These are phyloP conservation scores for Tylopilus sp. DNA, from an alignment of 768 basidiomycete genomes.

Conservation along the genomic window DNA sequence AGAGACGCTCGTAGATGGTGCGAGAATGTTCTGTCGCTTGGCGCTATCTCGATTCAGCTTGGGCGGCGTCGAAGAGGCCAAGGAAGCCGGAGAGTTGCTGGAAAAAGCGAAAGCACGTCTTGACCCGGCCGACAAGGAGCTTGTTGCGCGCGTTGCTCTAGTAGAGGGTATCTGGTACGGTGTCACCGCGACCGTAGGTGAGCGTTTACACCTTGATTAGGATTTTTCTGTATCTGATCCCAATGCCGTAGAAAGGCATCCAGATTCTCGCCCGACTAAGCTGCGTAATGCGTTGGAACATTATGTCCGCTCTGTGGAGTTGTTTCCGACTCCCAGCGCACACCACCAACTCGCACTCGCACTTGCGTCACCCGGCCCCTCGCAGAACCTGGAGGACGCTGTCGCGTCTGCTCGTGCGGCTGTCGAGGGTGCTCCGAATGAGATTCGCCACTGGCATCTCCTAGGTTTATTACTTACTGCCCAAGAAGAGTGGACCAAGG, in stretches of 20 bases:
- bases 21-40: constrained; percentile 67
- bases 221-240: neutral
- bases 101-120: constrained; percentile 58
- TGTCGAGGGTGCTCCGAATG: constrained; percentile 62
- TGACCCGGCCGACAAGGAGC: constrained; percentile 43
- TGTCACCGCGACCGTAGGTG: constrained; percentile 69
- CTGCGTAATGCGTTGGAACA: constrained; percentile 55
- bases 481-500: constrained; percentile 74
- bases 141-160: constrained; percentile 57
- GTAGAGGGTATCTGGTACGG: constrained; percentile 74
- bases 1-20: constrained; percentile 71
- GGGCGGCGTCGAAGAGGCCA: constrained; percentile 54
- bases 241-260: constrained; percentile 55
- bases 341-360: constrained; percentile 83
- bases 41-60: constrained; percentile 33
- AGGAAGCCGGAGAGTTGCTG: constrained; percentile 60
- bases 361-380: constrained; percentile 58
- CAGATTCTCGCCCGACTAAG: constrained; percentile 53
- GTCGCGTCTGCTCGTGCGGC: constrained; percentile 64
- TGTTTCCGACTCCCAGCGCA: constrained; percentile 50
- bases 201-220: constrained; percentile 4
- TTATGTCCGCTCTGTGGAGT: constrained; percentile 46
- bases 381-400: constrained; percentile 65
- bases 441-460: constrained; percentile 86
- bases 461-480: constrained; percentile 80